Base-by-base conservation (phyloP, 768 basidiomycete genomes). In the Pleurotus salmoneostramineus region DNA sequence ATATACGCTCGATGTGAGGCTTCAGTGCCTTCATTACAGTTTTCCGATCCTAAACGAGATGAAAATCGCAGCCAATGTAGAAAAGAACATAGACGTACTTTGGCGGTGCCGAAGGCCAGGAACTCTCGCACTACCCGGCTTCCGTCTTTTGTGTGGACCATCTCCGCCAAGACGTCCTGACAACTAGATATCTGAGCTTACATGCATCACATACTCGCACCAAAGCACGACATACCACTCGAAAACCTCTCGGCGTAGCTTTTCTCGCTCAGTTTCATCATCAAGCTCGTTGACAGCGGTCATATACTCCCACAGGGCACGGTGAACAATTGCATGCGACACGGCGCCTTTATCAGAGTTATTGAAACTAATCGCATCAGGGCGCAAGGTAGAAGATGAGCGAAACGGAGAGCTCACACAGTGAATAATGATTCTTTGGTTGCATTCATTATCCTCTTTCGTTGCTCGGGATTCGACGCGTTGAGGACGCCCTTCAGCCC, bases 101-200 rank as follows among this genome's bases (percentile, higher is more conserved):
- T 98, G 3, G 95, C 93, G 10, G 81, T 83, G 4, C 93, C 93
- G 45, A 81, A 79, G 0, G 88, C 91, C 37, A 96, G 78, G 69
- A 97, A 91, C 61, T 94, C 88, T 44, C 95, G 84, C 3, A 91
- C 93, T 31, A 83, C 86, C 17, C 91, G 84, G 58, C 92, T 91
- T 15, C 95, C 95, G 63, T 96, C 91, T 66, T 85, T 93, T 12
- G 95, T 98, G 65, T 98, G 95, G 0, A 95, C 92, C 81, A 96
- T 91, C 67, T 97, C 95, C 0, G 94, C 88, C 5, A 96, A 75
- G 15, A 88, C 80, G 43, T 96, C 94, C 61, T 92, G 86, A 63
- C 89, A 91, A 21, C 52, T 55, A 37, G n/a, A 3, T 27, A 7
- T 11, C 11, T 11, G 14, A 27, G 21, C 21, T 27, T 27, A 3